Conservation (phyloP, 129 eudicot species). For the Logfia minima region DNA sequence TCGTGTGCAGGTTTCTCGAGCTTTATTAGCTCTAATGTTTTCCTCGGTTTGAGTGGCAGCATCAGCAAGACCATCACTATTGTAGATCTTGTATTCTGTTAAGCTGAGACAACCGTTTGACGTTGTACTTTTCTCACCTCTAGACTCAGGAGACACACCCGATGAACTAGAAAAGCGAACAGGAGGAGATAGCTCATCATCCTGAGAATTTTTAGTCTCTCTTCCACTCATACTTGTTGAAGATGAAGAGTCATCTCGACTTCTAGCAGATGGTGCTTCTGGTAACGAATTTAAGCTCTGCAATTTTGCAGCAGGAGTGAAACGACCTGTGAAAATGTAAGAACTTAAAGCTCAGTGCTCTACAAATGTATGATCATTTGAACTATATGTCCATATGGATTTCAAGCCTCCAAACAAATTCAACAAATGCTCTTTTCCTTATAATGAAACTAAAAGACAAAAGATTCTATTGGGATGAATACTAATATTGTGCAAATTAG, state of each 20-base stretch:
- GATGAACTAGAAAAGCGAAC: slow-evolving; percentile 61
- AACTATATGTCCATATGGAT: slow-evolving; percentile 3
- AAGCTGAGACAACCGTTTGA: slow-evolving; percentile 66
- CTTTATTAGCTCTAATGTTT: slow-evolving; percentile 29
- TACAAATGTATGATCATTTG: not conserved
- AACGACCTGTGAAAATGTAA: slow-evolving; percentile 46
- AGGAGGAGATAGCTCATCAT: slow-evolving; percentile 73
- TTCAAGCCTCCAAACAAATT: slow-evolving; percentile 1
- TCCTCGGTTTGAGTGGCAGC: slow-evolving; percentile 94
- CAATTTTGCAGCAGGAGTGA: slow-evolving; percentile 53
- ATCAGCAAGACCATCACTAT: slow-evolving; percentile 70
- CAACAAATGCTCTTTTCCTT: not conserved
- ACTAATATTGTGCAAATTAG: not conserved
- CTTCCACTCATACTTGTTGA: slow-evolving; percentile 69
- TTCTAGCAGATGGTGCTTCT: slow-evolving; percentile 66
- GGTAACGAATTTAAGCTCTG: slow-evolving; percentile 64
- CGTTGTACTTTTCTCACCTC: slow-evolving; percentile 52
- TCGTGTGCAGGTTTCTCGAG: slow-evolving; percentile 60
- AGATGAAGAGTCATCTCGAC: slow-evolving; percentile 77
- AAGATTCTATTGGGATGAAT: not conserved
- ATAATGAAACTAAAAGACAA: slow-evolving; percentile 3
- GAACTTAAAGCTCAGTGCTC: slow-evolving; percentile 12
- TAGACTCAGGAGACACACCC: slow-evolving; percentile 65
- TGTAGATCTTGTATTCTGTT: slow-evolving; percentile 73
- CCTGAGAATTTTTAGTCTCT: slow-evolving; percentile 60